Percentiles rank a stretch among this genome's conserved stretches.
Conservation (phyloP, 1,284 basidiomycete genomes). For the Malassezia obtusa region DNA sequence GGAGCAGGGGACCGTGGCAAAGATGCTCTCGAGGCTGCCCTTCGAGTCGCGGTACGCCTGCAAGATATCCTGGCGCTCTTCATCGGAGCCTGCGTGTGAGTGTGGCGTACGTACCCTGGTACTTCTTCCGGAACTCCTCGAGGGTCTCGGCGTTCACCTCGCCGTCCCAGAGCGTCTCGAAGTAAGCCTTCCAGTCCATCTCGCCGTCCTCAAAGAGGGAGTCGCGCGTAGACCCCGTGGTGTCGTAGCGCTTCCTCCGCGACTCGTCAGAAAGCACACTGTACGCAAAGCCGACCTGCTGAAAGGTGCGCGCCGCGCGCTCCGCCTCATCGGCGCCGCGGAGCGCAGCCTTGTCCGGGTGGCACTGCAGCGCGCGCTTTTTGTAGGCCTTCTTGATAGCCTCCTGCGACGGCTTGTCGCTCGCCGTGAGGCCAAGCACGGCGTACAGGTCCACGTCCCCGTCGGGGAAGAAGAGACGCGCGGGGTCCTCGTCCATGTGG, state of each 20-base stretch:
- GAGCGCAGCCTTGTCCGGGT: slow-evolving; percentile 40
- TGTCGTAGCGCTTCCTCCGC: slow-evolving; percentile 37
- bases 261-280: slow-evolving; percentile 39
- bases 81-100: slow-evolving; percentile 21
- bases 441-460: slow-evolving; percentile 41
- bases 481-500: slow-evolving; percentile 32
- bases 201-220: slow-evolving; percentile 33
- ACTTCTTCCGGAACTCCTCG: slow-evolving; percentile 37
- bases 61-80: slow-evolving; percentile 39
- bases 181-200: slow-evolving; percentile 49
- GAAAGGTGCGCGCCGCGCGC: slow-evolving; percentile 31
- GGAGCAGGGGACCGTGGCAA: slow-evolving; percentile 38
- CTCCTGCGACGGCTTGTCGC: slow-evolving; percentile 22
- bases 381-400: slow-evolving; percentile 21
- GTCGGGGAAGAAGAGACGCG: slow-evolving; percentile 40
- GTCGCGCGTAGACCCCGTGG: slow-evolving; percentile 40
- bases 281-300: slow-evolving; percentile 45
- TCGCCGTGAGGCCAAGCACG: slow-evolving; percentile 28
- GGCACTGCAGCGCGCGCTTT: slow-evolving; percentile 42
- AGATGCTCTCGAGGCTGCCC: slow-evolving; percentile 31
- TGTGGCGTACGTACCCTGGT: slow-evolving; percentile 21
- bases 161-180: slow-evolving; percentile 43
- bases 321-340: slow-evolving; percentile 11
- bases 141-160: slow-evolving; percentile 38
- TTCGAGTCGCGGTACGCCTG: slow-evolving; percentile 30